These are phyloP conservation scores for Silybum marianum DNA, from an alignment of 129 eudicot genomes.

Conservation along the genomic window DNA sequence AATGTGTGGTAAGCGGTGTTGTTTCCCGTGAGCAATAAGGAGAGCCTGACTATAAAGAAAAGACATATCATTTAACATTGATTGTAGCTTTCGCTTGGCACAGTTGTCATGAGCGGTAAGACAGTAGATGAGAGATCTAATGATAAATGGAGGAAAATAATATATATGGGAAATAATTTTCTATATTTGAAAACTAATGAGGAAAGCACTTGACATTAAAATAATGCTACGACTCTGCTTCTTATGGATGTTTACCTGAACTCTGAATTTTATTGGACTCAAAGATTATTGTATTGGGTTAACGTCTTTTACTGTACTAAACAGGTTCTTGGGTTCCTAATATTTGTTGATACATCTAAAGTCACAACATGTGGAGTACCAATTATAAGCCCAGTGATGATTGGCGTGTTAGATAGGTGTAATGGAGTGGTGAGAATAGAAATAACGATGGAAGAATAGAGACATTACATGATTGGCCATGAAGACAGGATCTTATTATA, in stretches of 20 bases:
- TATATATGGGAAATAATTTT: neutral
- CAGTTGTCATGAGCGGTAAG: neutral
- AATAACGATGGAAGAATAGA: neutral
- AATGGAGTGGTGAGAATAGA: neutral
- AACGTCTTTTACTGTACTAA: neutral
- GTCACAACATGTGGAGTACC: neutral
- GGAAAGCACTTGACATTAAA: neutral
- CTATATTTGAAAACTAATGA: neutral
- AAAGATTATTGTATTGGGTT: neutral
- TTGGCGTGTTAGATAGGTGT: neutral
- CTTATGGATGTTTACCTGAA: neutral
- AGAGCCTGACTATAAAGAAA: neutral
- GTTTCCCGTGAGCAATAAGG: neutral
- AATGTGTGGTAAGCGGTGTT: neutral
- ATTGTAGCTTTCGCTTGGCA: neutral
- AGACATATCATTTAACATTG: neutral
- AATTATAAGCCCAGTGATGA: neutral
- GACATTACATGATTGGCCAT: conserved; percentile 4
- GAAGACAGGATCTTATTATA: neutral
- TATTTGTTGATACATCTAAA: neutral
- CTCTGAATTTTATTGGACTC: neutral
- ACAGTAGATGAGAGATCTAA: neutral
- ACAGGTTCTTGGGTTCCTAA: neutral
- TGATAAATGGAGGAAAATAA: conserved; percentile 9
- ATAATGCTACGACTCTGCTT: neutral